Conservation (phyloP, 2,329 filamentous ascomycete genomes). For the Verticillium alfalfae region DNA sequence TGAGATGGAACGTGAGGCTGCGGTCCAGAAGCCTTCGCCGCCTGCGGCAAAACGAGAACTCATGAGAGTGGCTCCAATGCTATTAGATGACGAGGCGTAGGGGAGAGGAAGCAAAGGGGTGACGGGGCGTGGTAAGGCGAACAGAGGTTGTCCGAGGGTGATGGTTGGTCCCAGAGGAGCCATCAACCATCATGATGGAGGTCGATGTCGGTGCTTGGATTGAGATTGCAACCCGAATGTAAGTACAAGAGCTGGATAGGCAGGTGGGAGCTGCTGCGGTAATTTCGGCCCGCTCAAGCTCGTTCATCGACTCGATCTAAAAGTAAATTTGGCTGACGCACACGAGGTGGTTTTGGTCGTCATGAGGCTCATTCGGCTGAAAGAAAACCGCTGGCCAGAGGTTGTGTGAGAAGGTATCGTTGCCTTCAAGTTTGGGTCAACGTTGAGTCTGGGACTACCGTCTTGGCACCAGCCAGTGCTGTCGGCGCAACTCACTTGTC, state of each 20-base stretch:
- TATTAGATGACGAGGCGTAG: background rate
- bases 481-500: background rate
- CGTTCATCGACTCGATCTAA: background rate
- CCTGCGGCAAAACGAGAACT: background rate
- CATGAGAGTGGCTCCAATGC: background rate
- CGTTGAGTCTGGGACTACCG: background rate
- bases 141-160: background rate
- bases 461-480: background rate
- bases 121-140: background rate
- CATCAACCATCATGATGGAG: background rate
- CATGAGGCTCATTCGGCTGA: background rate
- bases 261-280: background rate
- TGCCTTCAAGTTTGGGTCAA: background rate
- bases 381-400: background rate
- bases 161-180: background rate
- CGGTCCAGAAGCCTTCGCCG: slow-evolving; percentile 17
- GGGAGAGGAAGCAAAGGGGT: background rate
- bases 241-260: background rate
- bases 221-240: background rate
- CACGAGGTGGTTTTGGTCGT: background rate
- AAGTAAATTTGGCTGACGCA: background rate
- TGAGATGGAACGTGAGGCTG: slow-evolving; percentile 11
- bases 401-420: background rate
- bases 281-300: background rate
- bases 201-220: background rate